These are phyloP conservation scores for Boletus vermiculosoides DNA, from an alignment of 768 basidiomycete species.

Conservation along the genomic window DNA sequence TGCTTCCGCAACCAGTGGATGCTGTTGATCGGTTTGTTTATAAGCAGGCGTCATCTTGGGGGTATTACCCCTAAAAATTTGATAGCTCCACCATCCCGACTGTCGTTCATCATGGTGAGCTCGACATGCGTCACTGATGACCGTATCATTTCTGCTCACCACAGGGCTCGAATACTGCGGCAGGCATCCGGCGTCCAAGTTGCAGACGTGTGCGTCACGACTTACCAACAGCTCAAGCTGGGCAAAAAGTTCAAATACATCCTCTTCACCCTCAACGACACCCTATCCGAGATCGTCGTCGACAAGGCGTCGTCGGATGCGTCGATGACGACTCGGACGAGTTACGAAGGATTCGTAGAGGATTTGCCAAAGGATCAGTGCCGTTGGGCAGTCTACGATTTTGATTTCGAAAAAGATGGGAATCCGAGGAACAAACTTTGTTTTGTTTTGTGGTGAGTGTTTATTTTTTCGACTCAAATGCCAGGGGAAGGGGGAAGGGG, in stretches of 20 bases:
- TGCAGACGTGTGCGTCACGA: constrained; percentile 47
- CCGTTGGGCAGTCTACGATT: constrained; percentile 92
- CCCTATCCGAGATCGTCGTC: constrained; percentile 72
- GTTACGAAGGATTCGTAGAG: constrained; percentile 72
- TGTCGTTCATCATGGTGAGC: constrained; percentile 26
- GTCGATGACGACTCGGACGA: not conserved
- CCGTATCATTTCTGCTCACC: not conserved
- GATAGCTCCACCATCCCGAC: not conserved
- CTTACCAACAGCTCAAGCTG: constrained; percentile 25
- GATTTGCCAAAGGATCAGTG: constrained; percentile 75
- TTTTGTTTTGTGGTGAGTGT: constrained; percentile 75
- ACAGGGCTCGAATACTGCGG: not conserved
- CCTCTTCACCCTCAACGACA: constrained; percentile 65
- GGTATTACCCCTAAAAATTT: constrained; percentile 11
- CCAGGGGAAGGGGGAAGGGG: not conserved
- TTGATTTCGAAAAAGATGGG: constrained; percentile 73
- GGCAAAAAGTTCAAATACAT: constrained; percentile 73
- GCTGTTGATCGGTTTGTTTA: constrained; percentile 7
- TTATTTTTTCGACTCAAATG: too few species aligned
- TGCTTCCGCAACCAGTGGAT: not conserved
- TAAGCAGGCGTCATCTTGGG: constrained; percentile 5
- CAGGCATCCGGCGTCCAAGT: constrained; percentile 45
- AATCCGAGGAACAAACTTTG: constrained; percentile 77
- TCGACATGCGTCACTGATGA: not conserved
- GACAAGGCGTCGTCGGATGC: constrained; percentile 61